These are phyloP conservation scores for Sphagnum tenellum DNA, from an alignment of 225 moss, liverwort and hornwort genomes.

Conservation along the genomic window DNA sequence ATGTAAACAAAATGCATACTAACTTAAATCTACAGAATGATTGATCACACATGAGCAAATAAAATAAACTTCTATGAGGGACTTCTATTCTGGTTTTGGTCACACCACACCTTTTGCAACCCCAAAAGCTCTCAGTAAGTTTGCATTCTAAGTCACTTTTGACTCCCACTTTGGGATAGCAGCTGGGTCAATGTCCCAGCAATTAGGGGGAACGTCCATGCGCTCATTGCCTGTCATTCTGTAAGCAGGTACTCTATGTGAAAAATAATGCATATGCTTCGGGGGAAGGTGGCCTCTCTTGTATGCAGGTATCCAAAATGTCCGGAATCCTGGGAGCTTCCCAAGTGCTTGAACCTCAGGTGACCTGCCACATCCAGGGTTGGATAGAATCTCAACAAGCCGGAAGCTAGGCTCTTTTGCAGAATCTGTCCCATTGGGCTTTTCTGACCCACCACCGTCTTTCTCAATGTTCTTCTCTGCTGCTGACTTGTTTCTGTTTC, in stretches of 20 bases:
- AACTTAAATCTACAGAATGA: too few relatives aligned
- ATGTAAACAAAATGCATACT: too few relatives aligned
- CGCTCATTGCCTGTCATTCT: conserved; percentile 27
- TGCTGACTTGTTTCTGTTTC: too few relatives aligned
- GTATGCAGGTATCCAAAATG: conserved; percentile 43
- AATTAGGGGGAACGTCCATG: conserved; percentile 24
- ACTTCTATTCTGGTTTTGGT: too few relatives aligned
- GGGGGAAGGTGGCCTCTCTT: conserved; percentile 15
- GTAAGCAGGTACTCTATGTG: conserved; percentile 44
- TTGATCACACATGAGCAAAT: too few relatives aligned
- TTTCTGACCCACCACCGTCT: not conserved
- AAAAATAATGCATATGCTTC: conserved; percentile 22
- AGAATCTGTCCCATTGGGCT: too few relatives aligned
- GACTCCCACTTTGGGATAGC: conserved; percentile 34
- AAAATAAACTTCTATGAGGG: too few relatives aligned
- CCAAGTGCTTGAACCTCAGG: conserved; percentile 24
- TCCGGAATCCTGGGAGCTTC: conserved; percentile 42
- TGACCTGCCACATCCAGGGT: conserved; percentile 14
- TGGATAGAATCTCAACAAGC: conserved; percentile 28
- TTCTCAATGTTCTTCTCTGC: too few relatives aligned
- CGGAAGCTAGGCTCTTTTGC: conserved; percentile 12
- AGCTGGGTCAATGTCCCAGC: conserved; percentile 57
- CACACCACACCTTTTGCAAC: too few relatives aligned
- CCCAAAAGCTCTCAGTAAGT: too few relatives aligned
- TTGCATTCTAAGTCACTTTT: conserved; percentile 12